Evolutionary conservation across 257 asterid species (phyloP), one percentile per base, ranked within the genome.

Genomic region (Plantago ovata): DNA sequence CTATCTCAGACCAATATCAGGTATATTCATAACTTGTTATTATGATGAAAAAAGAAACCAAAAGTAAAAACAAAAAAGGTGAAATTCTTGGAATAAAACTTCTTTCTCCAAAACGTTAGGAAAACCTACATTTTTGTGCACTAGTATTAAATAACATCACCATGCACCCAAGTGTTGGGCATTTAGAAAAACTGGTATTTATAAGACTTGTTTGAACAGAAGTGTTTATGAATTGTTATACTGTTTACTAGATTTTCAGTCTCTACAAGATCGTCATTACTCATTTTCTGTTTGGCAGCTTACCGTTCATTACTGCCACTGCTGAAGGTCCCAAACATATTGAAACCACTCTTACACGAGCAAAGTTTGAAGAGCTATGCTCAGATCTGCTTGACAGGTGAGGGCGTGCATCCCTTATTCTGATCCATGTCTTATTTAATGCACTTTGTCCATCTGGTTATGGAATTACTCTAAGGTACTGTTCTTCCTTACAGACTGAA

Each of bases 241-340:
- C 36, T 8, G 7, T 28, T 28, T 28, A 3, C 36, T 8, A 28
- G 2, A 8, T 7, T 63, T 19, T 14, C 24, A 56, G 36, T 53
- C 18, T 43, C 49, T 15, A 18, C 23, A 3, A 28, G 53, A 53
- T 72, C 23, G 62, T 51, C 53, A 32, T 56, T n/a, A 23, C 11
- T 59, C 20, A 20, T 0, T 28, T 20, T 65, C 36, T 38, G 44
- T 69, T 51, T 41, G 67, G 66, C 77, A 92, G 98, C 70, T 80
- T 92, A 84, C 98, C 96, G 41, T 92, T 92, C 85, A 92, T 92
- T 62, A 92, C 98, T 59, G 98, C 98, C 67, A 92, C 98, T 10
- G 94, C 98, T 14, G 98, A 92, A 71, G 98, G 98, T 55, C 98
- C 98, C 15, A 92, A 92, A 67, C 98, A 92, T 68, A 92, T 92